A percentile compares a stretch with the other conserved stretches of the same genome.
phyloP scores from a whole-genome alignment of 768 basidiomycete species.

The Krasilnikovozyma curviuscula region DNA sequence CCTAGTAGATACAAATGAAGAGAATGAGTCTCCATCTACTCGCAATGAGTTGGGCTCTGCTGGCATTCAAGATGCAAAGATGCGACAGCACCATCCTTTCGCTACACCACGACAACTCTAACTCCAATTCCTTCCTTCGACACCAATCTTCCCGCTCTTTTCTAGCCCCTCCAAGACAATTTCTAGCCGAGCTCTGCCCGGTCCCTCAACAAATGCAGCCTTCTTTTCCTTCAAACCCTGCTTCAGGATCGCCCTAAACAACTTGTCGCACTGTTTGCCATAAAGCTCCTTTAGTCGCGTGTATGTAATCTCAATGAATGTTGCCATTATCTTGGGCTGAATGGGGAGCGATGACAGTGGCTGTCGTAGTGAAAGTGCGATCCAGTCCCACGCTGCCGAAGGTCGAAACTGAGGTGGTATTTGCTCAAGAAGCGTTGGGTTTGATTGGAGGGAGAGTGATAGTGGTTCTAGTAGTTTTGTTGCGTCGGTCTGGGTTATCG shows the following conservation, averaged over 20 bases:
- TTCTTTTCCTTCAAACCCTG: not conserved
- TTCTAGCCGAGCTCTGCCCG: too few species aligned
- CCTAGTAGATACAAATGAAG: too few species aligned
- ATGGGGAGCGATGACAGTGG: not conserved
- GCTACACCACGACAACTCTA: too few species aligned
- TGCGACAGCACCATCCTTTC: too few species aligned
- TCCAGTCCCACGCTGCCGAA: constrained; percentile 5
- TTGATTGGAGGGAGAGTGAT: constrained; percentile 2
- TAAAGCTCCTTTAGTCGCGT: not conserved
- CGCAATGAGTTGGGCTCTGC: too few species aligned
- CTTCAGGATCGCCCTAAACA: not conserved
- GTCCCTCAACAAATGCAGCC: too few species aligned
- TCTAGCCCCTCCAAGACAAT: too few species aligned
- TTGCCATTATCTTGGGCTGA: not conserved
- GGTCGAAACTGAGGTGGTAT: constrained; percentile 3
- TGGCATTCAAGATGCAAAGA: too few species aligned
- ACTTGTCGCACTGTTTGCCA: constrained; percentile 2
- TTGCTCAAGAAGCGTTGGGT: not conserved
- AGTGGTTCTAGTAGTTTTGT: not conserved
- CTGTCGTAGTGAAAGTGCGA: constrained; percentile 2
- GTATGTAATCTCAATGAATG: constrained; percentile 1
- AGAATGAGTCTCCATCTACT: too few species aligned
- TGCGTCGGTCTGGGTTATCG: constrained; percentile 33
- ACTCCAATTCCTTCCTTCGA: too few species aligned
- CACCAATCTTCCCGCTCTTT: too few species aligned